Conservation (phyloP, 192 early-diverging fungal genomes). For the Glomus cerebriforme region DNA sequence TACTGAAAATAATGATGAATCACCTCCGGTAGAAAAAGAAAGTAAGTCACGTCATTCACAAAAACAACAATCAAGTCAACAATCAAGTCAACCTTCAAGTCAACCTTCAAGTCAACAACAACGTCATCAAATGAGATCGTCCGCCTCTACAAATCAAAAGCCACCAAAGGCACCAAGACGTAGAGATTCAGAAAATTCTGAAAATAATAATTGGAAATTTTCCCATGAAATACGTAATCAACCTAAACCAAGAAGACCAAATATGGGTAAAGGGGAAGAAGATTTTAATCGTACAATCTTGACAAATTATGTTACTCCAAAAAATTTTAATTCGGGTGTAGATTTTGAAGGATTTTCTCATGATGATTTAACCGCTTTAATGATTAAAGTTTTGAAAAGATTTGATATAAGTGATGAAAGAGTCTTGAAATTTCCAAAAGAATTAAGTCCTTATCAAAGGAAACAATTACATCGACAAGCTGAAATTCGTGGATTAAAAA, state of each 20-base stretch:
- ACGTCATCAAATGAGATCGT: neutral
- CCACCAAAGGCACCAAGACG: neutral
- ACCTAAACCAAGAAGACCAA: conserved; percentile 1
- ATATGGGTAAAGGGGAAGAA: conserved; percentile 28
- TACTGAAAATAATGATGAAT: neutral
- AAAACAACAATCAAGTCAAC: neutral
- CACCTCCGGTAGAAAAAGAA: neutral
- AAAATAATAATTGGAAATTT: conserved; percentile 4
- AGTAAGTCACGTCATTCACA: neutral
- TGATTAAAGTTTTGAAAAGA: conserved; percentile 18
- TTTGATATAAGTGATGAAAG: conserved; percentile 23
- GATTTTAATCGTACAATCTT: conserved; percentile 23
- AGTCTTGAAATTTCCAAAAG: conserved; percentile 28
- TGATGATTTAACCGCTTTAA: neutral
- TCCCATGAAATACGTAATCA: conserved; percentile 28
- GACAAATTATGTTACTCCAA: conserved; percentile 13
- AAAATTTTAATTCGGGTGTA: neutral
- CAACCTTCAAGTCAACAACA: neutral
- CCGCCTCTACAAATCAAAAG: neutral
- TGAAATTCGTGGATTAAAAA: conserved; percentile 18
- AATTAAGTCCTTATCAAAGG: conserved; percentile 26
- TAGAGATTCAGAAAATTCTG: neutral
- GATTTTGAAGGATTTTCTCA: neutral
- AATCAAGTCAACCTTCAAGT: neutral
- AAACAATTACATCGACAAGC: conserved; percentile 31